Percentiles rank a stretch among this genome's conserved stretches.
Evolutionary conservation across 116 monocot genomes (phyloP).

Genomic region (Trichopus zeylanicus): DNA sequence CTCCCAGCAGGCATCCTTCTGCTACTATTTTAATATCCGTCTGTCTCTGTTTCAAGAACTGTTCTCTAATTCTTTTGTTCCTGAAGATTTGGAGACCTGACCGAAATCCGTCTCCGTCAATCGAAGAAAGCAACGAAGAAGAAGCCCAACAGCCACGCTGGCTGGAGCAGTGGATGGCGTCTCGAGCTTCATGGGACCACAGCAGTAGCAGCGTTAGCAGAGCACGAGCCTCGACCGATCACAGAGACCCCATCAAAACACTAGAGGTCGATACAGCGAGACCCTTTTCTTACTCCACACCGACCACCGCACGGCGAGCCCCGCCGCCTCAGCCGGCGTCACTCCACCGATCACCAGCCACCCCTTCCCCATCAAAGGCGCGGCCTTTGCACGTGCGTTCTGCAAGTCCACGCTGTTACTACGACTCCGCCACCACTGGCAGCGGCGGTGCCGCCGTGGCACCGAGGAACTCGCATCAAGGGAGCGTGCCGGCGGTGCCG

Average conservation of each 20-base stretch:
- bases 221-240: constrained; percentile 54
- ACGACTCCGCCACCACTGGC: constrained; percentile 5
- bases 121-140: constrained; percentile 38
- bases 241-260: constrained; percentile 71
- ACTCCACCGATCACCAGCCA: constrained; percentile 44
- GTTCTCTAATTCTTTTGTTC: not conserved
- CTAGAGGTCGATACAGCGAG: constrained; percentile 72
- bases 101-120: constrained; percentile 32
- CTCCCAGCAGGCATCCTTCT: constrained; percentile 37
- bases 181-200: constrained; percentile 61
- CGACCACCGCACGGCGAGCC: constrained; percentile 1
- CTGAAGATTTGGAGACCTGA: constrained; percentile 40
- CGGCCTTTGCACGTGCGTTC: constrained; percentile 72
- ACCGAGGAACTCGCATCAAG: constrained; percentile 9
- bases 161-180: constrained; percentile 77
- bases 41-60: not conserved
- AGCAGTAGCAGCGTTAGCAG: constrained; percentile 24
- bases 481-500: constrained; percentile 25
- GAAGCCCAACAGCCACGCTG: constrained; percentile 22
- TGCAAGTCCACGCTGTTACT: constrained; percentile 56
- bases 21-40: not conserved
- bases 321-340: constrained; percentile 11
- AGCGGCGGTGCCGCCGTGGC: constrained; percentile 8
- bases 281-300: constrained; percentile 38
- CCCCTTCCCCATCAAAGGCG: constrained; percentile 69